These are phyloP conservation scores for Aegilops umbellulata DNA, from an alignment of 176 grass and related monocot genomes.

Conservation along the genomic window DNA sequence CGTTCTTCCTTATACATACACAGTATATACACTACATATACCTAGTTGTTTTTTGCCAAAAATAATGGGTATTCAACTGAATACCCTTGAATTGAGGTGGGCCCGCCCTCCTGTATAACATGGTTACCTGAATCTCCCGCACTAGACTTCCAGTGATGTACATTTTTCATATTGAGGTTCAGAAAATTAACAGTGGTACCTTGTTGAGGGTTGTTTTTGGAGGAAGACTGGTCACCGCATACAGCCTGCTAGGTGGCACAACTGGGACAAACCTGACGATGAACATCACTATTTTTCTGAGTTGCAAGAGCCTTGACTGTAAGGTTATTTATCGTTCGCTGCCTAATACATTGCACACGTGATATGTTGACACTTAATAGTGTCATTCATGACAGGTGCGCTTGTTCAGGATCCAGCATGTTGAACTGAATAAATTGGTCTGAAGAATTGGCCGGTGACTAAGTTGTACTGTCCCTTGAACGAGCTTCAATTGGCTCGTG, in stretches of 20 bases:
- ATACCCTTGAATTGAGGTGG: too few relatives aligned
- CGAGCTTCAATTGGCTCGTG: conserved; percentile 44
- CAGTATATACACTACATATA: too few relatives aligned
- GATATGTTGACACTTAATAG: not conserved
- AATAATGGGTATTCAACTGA: too few relatives aligned
- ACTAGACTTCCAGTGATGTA: not conserved
- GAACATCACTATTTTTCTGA: conserved; percentile 12
- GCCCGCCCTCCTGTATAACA: not conserved
- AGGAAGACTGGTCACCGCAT: conserved; percentile 36
- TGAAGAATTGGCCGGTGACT: conserved; percentile 48
- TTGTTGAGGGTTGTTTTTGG: conserved; percentile 37
- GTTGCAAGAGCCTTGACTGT: not conserved
- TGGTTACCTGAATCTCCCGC: not conserved
- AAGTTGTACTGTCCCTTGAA: conserved; percentile 40
- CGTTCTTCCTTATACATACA: too few relatives aligned
- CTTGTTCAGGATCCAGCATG: conserved; percentile 30
- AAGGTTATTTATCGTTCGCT: not conserved
- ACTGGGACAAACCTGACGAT: conserved; percentile 47
- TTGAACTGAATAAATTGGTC: conserved; percentile 39
- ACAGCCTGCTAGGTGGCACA: conserved; percentile 49
- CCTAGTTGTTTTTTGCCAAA: too few relatives aligned
- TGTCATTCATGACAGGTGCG: conserved; percentile 29
- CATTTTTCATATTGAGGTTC: not conserved
- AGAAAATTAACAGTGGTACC: not conserved
- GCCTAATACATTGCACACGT: not conserved